Conservation (phyloP, 805 yeast genomes). For the Torulaspora indica region DNA sequence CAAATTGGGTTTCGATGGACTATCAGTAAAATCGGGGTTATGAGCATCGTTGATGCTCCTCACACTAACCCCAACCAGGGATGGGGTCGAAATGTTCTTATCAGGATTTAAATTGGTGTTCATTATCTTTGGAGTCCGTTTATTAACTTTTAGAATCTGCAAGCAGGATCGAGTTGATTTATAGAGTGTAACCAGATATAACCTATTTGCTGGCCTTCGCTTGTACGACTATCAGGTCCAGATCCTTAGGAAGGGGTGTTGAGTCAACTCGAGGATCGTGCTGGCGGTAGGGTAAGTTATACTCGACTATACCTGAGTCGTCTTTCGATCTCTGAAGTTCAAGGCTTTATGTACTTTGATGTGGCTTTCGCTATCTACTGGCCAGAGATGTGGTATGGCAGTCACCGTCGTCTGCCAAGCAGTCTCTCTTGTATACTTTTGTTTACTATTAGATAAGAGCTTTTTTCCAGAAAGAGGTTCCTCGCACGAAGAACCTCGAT, state of each 20-base stretch:
- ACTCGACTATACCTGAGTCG: neutral
- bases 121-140: neutral
- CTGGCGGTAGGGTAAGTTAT: conserved; percentile 5
- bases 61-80: conserved; percentile 30
- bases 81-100: conserved; percentile 19
- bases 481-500: neutral
- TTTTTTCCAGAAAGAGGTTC: neutral
- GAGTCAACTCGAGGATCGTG: neutral
- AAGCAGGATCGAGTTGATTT: neutral
- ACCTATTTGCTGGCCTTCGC: too few species aligned
- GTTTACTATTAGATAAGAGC: conserved; percentile 6
- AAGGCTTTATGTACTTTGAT: neutral
- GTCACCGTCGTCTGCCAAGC: neutral
- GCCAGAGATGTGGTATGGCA: neutral
- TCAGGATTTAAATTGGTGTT: neutral
- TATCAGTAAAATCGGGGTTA: conserved; percentile 22
- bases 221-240: neutral
- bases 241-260: conserved; percentile 4
- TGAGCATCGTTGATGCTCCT: conserved; percentile 27
- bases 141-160: neutral
- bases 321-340: neutral
- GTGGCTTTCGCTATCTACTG: neutral
- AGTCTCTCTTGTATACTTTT: neutral
- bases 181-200: too few species aligned
- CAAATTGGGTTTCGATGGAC: conserved; percentile 5